Percentiles rank a stretch among this genome's conserved stretches.
Conservation (phyloP, 495 filamentous ascomycete genomes). For the Aspergillus baeticus region DNA sequence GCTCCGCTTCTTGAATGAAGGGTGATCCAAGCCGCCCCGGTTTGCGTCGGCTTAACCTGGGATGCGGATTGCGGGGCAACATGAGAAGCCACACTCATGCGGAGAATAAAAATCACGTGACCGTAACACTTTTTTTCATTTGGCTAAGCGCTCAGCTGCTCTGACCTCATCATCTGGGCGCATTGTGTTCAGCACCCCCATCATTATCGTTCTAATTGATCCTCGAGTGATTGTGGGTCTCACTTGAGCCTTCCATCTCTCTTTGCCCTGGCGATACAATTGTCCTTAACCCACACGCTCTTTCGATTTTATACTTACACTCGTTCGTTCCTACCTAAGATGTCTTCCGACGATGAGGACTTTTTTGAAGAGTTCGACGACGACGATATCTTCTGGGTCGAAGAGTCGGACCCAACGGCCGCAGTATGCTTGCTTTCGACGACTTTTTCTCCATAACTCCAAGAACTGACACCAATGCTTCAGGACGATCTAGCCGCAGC, state of each 20-base stretch:
- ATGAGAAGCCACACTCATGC: no score
- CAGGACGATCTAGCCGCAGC: slow-evolving; percentile 51
- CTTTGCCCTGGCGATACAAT: not conserved
- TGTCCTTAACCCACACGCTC: not conserved
- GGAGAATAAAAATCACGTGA: no score
- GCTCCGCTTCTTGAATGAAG: slow-evolving; percentile 5
- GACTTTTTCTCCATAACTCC: not conserved
- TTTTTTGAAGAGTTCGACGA: slow-evolving; percentile 48
- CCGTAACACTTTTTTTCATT: slow-evolving; percentile 17
- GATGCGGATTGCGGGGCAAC: no score
- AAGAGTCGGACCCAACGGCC: slow-evolving; percentile 40
- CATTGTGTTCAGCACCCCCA: not conserved
- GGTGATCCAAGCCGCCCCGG: not conserved
- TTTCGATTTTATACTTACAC: not conserved
- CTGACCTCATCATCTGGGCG: slow-evolving; percentile 10
- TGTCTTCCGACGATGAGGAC: slow-evolving; percentile 51
- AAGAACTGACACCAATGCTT: slow-evolving; percentile 4
- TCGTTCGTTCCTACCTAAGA: slow-evolving; percentile 17
- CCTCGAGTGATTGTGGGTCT: slow-evolving; percentile 6
- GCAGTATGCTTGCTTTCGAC: slow-evolving; percentile 33
- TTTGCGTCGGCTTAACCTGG: no score
- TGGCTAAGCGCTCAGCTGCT: slow-evolving; percentile 11
- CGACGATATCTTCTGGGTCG: slow-evolving; percentile 41
- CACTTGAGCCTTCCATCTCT: not conserved
- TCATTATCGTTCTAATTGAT: not conserved